A percentile compares a stretch with the other conserved stretches of the same genome.
Conservation (phyloP, 305 asterid species). For the Fraxinus latifolia region DNA sequence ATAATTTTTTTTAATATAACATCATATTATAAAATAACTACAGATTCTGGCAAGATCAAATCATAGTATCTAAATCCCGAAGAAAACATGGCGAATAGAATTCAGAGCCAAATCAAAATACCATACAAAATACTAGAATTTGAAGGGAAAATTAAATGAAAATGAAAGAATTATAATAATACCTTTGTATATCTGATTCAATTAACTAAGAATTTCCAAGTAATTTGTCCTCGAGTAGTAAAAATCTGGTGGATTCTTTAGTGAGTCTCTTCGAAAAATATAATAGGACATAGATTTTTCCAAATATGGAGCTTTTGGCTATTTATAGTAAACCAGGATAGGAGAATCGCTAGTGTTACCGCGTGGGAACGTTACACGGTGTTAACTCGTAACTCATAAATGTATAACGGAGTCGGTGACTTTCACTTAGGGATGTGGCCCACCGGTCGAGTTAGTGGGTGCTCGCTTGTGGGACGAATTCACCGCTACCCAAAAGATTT, state of each 20-base stretch:
- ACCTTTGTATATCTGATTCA: slow-evolving; percentile 19
- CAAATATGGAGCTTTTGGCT: neutral
- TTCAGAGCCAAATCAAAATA: neutral
- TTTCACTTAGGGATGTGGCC: neutral
- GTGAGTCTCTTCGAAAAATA: neutral
- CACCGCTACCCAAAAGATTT: neutral
- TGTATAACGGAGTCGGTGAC: neutral
- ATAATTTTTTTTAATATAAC: neutral
- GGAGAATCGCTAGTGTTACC: neutral
- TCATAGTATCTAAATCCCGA: neutral
- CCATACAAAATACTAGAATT: neutral
- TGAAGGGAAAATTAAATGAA: neutral
- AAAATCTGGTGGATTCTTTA: neutral
- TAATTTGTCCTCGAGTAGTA: neutral
- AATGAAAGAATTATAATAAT: neutral
- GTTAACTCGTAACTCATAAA: neutral
- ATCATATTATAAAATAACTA: neutral
- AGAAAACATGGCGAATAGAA: neutral
- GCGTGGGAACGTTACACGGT: neutral
- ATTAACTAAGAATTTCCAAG: neutral
- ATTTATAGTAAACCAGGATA: neutral
- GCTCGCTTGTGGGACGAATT: too few species aligned
- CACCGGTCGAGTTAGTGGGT: neutral
- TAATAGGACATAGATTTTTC: neutral
- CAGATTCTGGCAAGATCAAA: neutral